Evolutionary conservation across 495 filamentous ascomycete species (phyloP), one percentile per base, ranked within the genome.

Genomic region (Acidomyces sp.): DNA sequence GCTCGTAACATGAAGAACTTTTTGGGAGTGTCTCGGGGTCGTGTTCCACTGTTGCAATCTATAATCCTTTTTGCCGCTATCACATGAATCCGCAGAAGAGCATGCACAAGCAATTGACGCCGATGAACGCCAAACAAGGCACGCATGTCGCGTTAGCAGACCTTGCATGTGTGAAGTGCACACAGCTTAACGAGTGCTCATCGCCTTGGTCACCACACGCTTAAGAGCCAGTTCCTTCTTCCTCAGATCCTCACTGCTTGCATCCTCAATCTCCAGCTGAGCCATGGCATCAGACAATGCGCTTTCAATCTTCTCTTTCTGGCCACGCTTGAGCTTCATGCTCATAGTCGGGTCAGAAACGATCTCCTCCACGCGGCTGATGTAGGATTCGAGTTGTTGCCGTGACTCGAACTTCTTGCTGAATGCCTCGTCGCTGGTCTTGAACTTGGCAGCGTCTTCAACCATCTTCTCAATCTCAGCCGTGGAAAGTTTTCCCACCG

Each of bases 201-300:
- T 52, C 17, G 48, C 48, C 75, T 95, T 96, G 58, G 90, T 99
- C 41, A 99, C 86, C 48, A 93, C 70, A 55, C 90, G 70, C 86
- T 99, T 99, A 36, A 99, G 74, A 41, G 86, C 90, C 40, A 99
- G 70, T 74, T 99, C 90, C 80, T 95, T 95, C 86, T 96, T 96
- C 82, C 92, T 96, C 45, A 99, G 71, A 62, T 99, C 90, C 55
- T 99, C 90, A 27, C 85, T 81, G 33, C 67, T 66, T 24, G 85
- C 84, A 53, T 99, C 82, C 58, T 88, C 82, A 55, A 88, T 68
- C 69, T 88, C 82, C 37, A 88, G 70, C 60, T 86, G 82, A 20
- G 70, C 78, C 82, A 88, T 88, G 41, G 82, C 82, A 47, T 88
- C 82, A 54, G 74, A 79, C 43, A 88, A 74, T 36, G 87, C 80